phyloP scores from a whole-genome alignment of 1,139 yeast genomes.

The Candida frijolesensis region DNA sequence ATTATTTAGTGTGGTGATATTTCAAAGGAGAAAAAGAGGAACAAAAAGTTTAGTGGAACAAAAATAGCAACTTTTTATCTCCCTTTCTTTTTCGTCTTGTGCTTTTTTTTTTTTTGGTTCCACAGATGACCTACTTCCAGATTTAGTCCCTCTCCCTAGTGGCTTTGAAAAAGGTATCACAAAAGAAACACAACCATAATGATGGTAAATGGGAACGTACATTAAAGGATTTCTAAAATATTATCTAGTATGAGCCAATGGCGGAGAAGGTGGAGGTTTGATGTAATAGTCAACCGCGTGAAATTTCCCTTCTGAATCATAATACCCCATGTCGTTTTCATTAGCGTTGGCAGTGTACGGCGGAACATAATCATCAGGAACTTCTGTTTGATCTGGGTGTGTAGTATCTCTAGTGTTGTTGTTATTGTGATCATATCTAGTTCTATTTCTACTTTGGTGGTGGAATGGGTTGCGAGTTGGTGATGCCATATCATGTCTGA shows the following conservation, averaged over 20 bases:
- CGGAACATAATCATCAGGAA: constrained; percentile 56
- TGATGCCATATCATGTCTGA: background rate
- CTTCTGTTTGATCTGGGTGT: constrained; percentile 34
- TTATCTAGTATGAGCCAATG: background rate
- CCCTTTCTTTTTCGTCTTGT: no score
- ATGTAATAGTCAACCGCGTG: constrained; percentile 37
- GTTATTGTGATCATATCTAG: background rate
- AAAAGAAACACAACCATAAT: background rate
- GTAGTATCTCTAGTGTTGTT: background rate
- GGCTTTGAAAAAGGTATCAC: background rate
- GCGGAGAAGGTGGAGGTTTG: constrained; percentile 18
- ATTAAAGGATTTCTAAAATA: background rate
- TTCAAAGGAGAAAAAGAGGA: background rate
- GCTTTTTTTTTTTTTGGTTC: no score
- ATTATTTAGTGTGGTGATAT: background rate
- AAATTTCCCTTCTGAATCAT: constrained; percentile 67
- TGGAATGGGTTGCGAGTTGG: background rate
- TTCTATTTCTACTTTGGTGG: background rate
- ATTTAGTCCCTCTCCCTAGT: no score
- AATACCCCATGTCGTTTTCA: constrained; percentile 78
- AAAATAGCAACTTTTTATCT: background rate
- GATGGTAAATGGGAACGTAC: background rate
- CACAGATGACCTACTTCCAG: no score
- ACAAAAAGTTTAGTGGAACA: background rate
- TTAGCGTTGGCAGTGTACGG: constrained; percentile 61